These are phyloP conservation scores for Adansonia madagascariensis DNA, from an alignment of 441 rosid genomes.

Conservation along the genomic window DNA sequence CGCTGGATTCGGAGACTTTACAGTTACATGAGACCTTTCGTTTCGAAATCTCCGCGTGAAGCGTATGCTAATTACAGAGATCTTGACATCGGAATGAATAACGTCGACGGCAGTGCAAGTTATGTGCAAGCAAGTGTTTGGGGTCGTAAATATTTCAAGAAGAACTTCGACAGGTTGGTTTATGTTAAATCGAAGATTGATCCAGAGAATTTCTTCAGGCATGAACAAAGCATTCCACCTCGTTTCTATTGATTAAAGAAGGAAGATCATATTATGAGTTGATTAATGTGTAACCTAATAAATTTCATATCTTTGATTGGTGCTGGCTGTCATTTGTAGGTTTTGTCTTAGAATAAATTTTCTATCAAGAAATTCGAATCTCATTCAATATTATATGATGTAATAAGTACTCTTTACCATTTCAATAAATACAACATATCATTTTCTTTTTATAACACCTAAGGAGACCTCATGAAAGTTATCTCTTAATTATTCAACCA, in stretches of 20 bases:
- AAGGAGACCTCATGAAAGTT: too few species aligned
- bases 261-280: too few species aligned
- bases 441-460: too few species aligned
- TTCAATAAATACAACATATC: too few species aligned
- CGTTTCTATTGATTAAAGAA: background rate
- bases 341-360: too few species aligned
- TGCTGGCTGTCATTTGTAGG: too few species aligned
- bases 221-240: slow-evolving; percentile 28
- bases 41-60: slow-evolving; percentile 50
- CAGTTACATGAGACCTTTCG: slow-evolving; percentile 41
- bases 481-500: too few species aligned
- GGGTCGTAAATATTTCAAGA: slow-evolving; percentile 38
- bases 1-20: slow-evolving; percentile 45
- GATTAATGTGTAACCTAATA: too few species aligned
- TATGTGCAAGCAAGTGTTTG: slow-evolving; percentile 33
- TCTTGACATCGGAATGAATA: slow-evolving; percentile 48
- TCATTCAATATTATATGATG: too few species aligned
- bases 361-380: too few species aligned
- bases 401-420: too few species aligned
- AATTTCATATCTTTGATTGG: too few species aligned
- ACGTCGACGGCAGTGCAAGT: background rate
- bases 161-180: slow-evolving; percentile 44
- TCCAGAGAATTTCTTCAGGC: slow-evolving; percentile 47
- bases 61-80: slow-evolving; percentile 53
- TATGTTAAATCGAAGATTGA: slow-evolving; percentile 46